Conservation (phyloP, 192 early-diverging fungal species). For the Coemansia sp. region DNA sequence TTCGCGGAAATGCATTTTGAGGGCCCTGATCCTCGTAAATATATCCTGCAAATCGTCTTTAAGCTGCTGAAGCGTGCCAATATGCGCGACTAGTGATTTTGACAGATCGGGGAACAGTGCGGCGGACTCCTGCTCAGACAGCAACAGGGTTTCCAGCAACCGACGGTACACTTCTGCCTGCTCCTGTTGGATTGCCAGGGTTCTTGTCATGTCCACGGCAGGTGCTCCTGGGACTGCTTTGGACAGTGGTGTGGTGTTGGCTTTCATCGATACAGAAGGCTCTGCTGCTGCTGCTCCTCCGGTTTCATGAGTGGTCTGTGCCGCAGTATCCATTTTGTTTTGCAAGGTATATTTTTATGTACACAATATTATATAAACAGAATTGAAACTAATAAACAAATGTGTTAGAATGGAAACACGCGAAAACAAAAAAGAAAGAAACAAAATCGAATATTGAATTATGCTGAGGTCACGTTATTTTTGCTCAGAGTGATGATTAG, state of each 20-base stretch:
- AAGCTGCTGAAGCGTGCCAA: conserved; percentile 21
- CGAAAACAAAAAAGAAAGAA: not conserved
- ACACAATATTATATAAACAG: not conserved
- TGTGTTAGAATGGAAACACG: not conserved
- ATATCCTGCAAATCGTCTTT: conserved; percentile 46
- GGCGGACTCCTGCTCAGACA: conserved; percentile 41
- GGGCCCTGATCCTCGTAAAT: conserved; percentile 36
- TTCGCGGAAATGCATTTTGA: conserved; percentile 34
- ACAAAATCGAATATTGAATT: not conserved
- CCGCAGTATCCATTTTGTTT: not conserved
- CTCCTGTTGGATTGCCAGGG: conserved; percentile 24
- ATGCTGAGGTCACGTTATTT: not conserved
- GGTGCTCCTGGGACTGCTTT: conserved; percentile 31
- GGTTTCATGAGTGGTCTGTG: not conserved
- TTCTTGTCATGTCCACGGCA: conserved; percentile 24
- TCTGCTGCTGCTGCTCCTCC: not conserved
- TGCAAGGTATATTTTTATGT: not conserved
- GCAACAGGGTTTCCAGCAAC: conserved; percentile 26
- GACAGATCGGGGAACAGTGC: conserved; percentile 36
- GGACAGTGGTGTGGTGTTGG: conserved; percentile 10
- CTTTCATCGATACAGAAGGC: not conserved
- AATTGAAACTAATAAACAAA: not conserved
- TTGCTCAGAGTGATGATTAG: not conserved
- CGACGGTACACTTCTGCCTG: conserved; percentile 35
- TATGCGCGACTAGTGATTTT: conserved; percentile 29